These are phyloP conservation scores for Arabis hirsuta DNA, from an alignment of 345 rosid genomes.

Conservation along the genomic window DNA sequence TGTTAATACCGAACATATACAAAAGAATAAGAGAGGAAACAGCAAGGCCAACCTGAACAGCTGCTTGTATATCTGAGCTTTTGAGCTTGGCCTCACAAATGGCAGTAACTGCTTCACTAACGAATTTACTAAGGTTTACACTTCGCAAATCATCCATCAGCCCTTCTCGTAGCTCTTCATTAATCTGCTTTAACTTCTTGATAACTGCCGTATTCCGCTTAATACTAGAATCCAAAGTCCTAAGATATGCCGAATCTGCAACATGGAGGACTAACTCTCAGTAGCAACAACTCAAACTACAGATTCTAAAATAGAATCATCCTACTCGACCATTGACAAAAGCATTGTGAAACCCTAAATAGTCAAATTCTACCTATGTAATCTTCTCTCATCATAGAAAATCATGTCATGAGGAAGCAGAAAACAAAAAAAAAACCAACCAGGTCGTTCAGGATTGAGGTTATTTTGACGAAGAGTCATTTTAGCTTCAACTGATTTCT, in stretches of 20 bases:
- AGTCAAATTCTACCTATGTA: not conserved
- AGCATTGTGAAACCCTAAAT: not conserved
- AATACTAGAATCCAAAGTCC: constrained; percentile 95
- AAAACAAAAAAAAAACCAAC: constrained; percentile 48
- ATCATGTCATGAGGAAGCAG: constrained; percentile 6
- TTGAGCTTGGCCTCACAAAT: constrained; percentile 97
- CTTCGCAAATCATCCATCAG: constrained; percentile 82
- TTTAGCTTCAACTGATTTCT: constrained; percentile 81
- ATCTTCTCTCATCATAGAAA: not conserved
- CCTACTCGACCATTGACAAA: not conserved
- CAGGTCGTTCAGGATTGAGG: constrained; percentile 94
- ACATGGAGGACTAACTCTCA: constrained; percentile 41
- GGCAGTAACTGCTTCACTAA: constrained; percentile 92
- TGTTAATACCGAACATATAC: not conserved
- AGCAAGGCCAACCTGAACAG: constrained; percentile 70
- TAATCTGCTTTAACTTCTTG: constrained; percentile 89
- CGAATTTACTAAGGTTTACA: constrained; percentile 92
- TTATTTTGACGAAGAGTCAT: constrained; percentile 88
- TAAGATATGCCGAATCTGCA: constrained; percentile 78
- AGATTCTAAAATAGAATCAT: constrained; percentile 11
- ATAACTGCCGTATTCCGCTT: constrained; percentile 94
- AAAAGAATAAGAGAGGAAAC: constrained; percentile 16
- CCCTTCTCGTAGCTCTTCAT: constrained; percentile 91
- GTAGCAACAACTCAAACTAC: constrained; percentile 30
- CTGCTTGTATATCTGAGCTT: constrained; percentile 91